A percentile compares a stretch with the other conserved stretches of the same genome.
Conservation (phyloP, 345 rosid species). For the Salix viminalis region DNA sequence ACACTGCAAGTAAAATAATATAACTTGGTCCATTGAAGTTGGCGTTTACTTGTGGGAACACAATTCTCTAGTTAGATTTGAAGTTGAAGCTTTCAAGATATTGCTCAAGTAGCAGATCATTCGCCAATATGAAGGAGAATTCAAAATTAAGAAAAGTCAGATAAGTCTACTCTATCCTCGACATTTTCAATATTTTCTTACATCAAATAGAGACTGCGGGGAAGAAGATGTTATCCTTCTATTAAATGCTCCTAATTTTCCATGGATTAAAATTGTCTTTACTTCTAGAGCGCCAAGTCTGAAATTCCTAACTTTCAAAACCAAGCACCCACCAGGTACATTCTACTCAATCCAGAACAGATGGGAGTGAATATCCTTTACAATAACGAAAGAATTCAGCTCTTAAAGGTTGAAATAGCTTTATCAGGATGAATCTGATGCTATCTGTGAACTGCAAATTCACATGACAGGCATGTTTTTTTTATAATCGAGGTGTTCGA, state of each 20-base stretch:
- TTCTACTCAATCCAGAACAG: not conserved
- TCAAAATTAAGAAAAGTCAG: not conserved
- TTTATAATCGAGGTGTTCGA: too few species aligned
- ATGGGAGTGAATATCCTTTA: not conserved
- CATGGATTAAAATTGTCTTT: not conserved
- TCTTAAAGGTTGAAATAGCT: too few species aligned
- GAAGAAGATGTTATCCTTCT: not conserved
- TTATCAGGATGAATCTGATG: not conserved
- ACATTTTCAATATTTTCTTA: not conserved
- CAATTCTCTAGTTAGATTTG: not conserved
- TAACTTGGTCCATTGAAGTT: not conserved
- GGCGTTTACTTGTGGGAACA: not conserved
- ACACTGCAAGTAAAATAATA: not conserved
- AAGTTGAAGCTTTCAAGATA: not conserved
- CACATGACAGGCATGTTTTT: too few species aligned
- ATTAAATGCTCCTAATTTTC: not conserved
- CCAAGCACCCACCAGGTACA: not conserved
- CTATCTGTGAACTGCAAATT: not conserved
- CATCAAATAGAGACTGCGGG: not conserved
- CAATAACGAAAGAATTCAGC: not conserved
- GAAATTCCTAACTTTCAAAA: not conserved
- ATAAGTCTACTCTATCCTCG: not conserved
- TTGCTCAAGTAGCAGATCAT: not conserved
- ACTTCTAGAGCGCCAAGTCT: not conserved
- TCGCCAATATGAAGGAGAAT: not conserved